These are phyloP conservation scores for Elaeagnus macrophylla DNA, from an alignment of 306 rosid species.

Conservation along the genomic window DNA sequence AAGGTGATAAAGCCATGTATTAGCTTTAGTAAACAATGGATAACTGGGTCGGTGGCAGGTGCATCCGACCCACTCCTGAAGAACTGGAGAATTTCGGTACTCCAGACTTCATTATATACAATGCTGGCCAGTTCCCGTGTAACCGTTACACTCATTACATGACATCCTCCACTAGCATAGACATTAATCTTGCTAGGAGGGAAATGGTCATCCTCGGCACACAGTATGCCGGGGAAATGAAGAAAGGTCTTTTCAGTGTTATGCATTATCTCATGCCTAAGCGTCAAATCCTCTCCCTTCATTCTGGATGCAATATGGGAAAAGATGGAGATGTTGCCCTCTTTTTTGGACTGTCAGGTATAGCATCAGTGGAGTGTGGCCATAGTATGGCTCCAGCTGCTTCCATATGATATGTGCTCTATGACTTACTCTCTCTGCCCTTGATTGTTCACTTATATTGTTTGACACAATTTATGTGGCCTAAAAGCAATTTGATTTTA, in stretches of 20 bases:
- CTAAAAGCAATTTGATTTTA: too few species aligned
- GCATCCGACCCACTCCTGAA: slow-evolving; percentile 82
- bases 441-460: not conserved
- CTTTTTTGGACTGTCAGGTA: slow-evolving; percentile 95
- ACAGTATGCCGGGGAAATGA: slow-evolving; percentile 96
- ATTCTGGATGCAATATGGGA: slow-evolving; percentile 90
- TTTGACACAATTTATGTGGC: not conserved
- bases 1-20: not conserved
- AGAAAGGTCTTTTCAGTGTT: slow-evolving; percentile 82
- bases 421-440: too few species aligned
- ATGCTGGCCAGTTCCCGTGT: slow-evolving; percentile 92
- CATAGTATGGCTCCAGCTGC: too few species aligned
- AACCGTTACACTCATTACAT: slow-evolving; percentile 90
- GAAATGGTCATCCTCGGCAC: slow-evolving; percentile 98
- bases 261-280: slow-evolving; percentile 94
- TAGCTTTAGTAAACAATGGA: slow-evolving; percentile 10
- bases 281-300: slow-evolving; percentile 73
- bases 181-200: slow-evolving; percentile 72
- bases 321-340: slow-evolving; percentile 85
- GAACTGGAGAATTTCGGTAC: slow-evolving; percentile 87
- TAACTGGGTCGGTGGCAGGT: slow-evolving; percentile 50
- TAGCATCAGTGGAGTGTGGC: not conserved
- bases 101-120: slow-evolving; percentile 94
- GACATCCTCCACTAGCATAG: slow-evolving; percentile 93
- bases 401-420: too few species aligned